Evolutionary conservation across 2,329 filamentous ascomycete genomes (phyloP).

Genomic region (Arthrobotrys entomopaga): DNA sequence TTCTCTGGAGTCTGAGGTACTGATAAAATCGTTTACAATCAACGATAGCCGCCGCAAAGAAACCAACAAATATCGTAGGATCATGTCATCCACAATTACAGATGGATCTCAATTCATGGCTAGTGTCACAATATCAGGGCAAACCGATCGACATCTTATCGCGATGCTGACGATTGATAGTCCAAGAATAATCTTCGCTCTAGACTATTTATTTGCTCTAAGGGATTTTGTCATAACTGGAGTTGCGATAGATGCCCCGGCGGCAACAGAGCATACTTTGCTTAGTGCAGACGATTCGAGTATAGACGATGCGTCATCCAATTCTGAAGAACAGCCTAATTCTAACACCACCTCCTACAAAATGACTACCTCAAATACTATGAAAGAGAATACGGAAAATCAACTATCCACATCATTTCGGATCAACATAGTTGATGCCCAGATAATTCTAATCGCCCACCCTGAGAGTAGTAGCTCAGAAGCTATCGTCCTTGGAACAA

Average conservation of each 20-base stretch:
- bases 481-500: conserved; percentile 92
- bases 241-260: conserved; percentile 69
- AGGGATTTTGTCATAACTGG: conserved; percentile 83
- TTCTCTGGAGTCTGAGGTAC: conserved; percentile 88
- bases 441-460: conserved; percentile 95
- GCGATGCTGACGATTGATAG: conserved; percentile 94
- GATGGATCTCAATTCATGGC: conserved; percentile 99
- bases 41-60: conserved; percentile 88
- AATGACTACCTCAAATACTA: background rate
- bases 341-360: conserved; percentile 7
- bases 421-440: conserved; percentile 93
- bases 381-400: background rate
- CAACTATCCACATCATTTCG: conserved; percentile 83
- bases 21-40: conserved; percentile 94
- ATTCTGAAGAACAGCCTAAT: conserved; percentile 19
- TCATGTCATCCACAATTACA: conserved; percentile 97
- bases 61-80: conserved; percentile 94
- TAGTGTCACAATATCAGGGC: conserved; percentile 89
- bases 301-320: conserved; percentile 62
- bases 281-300: conserved; percentile 69
- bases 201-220: conserved; percentile 93
- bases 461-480: conserved; percentile 89
- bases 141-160: conserved; percentile 81
- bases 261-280: conserved; percentile 12
- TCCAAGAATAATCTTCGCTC: conserved; percentile 89